Conservation (phyloP, 73 alveolate species). For the Blepharisma japonicum region DNA sequence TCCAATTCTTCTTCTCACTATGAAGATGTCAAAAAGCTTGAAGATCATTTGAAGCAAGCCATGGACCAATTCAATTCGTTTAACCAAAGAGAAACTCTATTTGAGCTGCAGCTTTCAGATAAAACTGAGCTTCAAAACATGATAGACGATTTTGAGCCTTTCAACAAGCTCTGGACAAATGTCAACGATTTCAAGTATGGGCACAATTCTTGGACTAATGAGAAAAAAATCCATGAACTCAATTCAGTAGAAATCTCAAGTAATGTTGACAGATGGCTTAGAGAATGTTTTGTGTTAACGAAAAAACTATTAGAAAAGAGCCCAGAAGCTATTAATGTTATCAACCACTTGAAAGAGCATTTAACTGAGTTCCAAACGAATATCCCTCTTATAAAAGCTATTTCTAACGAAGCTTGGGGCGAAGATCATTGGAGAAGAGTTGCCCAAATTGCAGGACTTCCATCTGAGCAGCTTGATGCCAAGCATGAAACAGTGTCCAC, state of each 20-base stretch:
- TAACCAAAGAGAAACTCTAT: slow-evolving; percentile 76
- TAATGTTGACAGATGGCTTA: slow-evolving; percentile 36
- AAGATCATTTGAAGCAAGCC: slow-evolving; percentile 61
- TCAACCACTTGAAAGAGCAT: slow-evolving; percentile 69
- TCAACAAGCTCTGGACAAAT: slow-evolving; percentile 63
- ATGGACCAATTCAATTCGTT: slow-evolving; percentile 56
- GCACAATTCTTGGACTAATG: slow-evolving; percentile 2
- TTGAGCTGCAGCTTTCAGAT: slow-evolving; percentile 44
- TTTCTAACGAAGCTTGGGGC: slow-evolving; percentile 74
- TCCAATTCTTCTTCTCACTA: slow-evolving; percentile 31
- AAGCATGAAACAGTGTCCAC: slow-evolving; percentile 72
- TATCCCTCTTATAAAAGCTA: slow-evolving; percentile 76
- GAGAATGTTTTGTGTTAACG: slow-evolving; percentile 37
- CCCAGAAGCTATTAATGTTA: slow-evolving; percentile 69
- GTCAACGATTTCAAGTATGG: slow-evolving; percentile 44
- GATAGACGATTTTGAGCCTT: slow-evolving; percentile 67
- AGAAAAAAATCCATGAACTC: slow-evolving; percentile 33
- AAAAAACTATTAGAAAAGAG: slow-evolving; percentile 59
- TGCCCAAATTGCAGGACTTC: slow-evolving; percentile 59
- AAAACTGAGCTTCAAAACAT: slow-evolving; percentile 66
- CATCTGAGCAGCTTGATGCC: slow-evolving; percentile 67
- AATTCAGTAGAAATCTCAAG: slow-evolving; percentile 44
- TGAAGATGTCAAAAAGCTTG: slow-evolving; percentile 56
- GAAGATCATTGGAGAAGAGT: slow-evolving; percentile 96
- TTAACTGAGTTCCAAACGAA: slow-evolving; percentile 76